Percentiles rank a stretch among this genome's conserved stretches.
phyloP scores from a whole-genome alignment of 106 monocot genomes.

The Hemerocallis citrina region DNA sequence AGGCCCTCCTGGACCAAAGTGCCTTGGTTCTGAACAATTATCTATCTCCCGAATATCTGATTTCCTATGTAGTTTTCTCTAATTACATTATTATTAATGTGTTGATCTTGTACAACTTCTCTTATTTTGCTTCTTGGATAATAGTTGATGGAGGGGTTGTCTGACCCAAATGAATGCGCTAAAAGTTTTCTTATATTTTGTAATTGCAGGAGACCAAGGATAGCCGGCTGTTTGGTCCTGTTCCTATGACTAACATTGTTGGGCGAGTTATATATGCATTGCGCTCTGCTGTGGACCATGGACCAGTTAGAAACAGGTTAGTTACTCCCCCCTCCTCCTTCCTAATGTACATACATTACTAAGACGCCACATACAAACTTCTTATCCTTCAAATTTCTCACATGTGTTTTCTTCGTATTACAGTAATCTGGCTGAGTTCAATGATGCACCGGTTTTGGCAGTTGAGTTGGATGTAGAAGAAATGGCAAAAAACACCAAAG shows the following conservation, averaged over 20 bases:
- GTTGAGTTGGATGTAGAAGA: constrained; percentile 93
- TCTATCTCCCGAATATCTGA: no score
- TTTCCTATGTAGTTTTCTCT: no score
- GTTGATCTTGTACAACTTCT: no score
- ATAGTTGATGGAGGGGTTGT: no score
- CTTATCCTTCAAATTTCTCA: neutral
- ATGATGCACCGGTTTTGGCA: constrained; percentile 63
- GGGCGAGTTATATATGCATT: constrained; percentile 52
- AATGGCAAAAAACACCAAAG: constrained; percentile 66
- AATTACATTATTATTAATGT: no score
- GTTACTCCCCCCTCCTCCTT: no score
- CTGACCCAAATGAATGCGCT: no score
- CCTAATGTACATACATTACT: no score
- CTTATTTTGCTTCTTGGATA: no score
- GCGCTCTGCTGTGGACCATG: constrained; percentile 56
- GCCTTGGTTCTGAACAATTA: no score
- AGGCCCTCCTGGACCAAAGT: no score
- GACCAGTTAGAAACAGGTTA: constrained; percentile 77
- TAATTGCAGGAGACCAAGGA: constrained; percentile 54
- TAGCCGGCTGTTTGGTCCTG: constrained; percentile 47
- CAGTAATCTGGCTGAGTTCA: constrained; percentile 46
- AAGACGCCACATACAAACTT: no score
- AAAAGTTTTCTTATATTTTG: neutral
- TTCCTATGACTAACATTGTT: constrained; percentile 41
- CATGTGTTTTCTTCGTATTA: neutral